Conservation (phyloP, 306 rosid genomes). For the Ormosia emarginata region DNA sequence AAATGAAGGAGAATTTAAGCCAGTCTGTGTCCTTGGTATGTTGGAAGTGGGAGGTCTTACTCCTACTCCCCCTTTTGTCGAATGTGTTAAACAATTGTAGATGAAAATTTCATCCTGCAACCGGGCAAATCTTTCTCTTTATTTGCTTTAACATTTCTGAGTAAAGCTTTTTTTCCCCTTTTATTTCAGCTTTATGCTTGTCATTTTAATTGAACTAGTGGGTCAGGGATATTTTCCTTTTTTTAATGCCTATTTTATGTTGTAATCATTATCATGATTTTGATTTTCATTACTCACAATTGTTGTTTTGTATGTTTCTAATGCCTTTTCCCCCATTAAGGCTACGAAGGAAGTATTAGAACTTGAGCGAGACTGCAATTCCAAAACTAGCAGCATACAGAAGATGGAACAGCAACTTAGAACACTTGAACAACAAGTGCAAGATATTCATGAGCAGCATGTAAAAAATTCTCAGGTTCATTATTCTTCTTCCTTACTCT, state of each 20-base stretch:
- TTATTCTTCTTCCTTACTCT: not conserved
- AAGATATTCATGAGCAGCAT: conserved; percentile 65
- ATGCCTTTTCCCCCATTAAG: conserved; percentile 36
- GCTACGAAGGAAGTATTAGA: conserved; percentile 58
- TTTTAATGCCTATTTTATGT: conserved; percentile 1
- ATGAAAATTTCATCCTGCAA: conserved; percentile 5
- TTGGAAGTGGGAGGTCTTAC: conserved; percentile 11
- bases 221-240: not conserved
- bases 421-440: conserved; percentile 62
- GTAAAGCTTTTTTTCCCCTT: not conserved
- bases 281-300: not conserved
- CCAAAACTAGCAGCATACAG: conserved; percentile 35
- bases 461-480: conserved; percentile 67
- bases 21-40: conserved; percentile 63
- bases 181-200: conserved; percentile 10
- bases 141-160: not conserved
- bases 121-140: not conserved
- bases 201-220: conserved; percentile 2
- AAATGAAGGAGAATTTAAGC: conserved; percentile 59
- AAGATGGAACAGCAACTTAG: conserved; percentile 40
- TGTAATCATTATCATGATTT: not conserved
- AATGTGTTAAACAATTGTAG: conserved; percentile 7
- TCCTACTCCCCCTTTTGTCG: not conserved
- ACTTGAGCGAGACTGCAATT: conserved; percentile 55
- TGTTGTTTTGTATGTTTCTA: conserved; percentile 5